Evolutionary conservation across 1,284 basidiomycete genomes (phyloP), one percentile per base, ranked within the genome.

Genomic region (Rhodotorula sp.): DNA sequence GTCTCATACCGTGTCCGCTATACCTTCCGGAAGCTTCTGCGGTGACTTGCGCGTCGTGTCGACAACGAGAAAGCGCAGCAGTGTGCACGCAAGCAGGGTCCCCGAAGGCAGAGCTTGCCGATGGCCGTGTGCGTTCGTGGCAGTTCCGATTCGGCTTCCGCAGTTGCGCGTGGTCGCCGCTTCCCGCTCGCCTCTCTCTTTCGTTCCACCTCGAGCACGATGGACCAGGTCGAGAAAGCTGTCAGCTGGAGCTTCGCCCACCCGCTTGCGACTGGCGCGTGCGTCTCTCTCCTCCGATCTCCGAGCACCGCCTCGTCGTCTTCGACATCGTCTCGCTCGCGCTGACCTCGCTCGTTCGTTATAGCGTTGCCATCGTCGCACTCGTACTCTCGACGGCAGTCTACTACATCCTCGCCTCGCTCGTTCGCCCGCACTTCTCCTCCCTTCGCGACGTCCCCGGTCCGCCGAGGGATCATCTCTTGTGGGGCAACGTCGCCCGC

Each of bases 401-500:
- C 49, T 70, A 64, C 54, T 2, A 64, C 50, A 23, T 65, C 46
- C 46, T 44, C 49, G 45, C 19, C 27, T 44, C 66, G 50, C 23
- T 75, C 61, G 17, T 71, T 41, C 45, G 46, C 42, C 68, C 71
- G 7, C 41, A 17, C n/a, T 14, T 41, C n/a, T 85, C 84, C 0
- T 81, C 84, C 3, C 79, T 85, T 19, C 81, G 81, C 23, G 75
- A 79, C 48, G 81, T 86, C 19, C 81, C 80, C 0, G 81, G 82
- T 0, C 84, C 84, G 1, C 79, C 80, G 0, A 80, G 79, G 2
- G 81, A 81, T 0, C 86, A 85, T 0, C 81, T 86, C 78, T 83
- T 88, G 79, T 81, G 85, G 75, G 87, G 87, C 12, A 87, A 88
- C 79, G 83, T 88, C 46, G 81, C 80, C 55, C 83, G 85, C 72